A percentile compares a stretch with the other conserved stretches of the same genome.
These are phyloP conservation scores for Agrocybe praecox DNA, from an alignment of 768 basidiomycete genomes.

Conservation along the genomic window DNA sequence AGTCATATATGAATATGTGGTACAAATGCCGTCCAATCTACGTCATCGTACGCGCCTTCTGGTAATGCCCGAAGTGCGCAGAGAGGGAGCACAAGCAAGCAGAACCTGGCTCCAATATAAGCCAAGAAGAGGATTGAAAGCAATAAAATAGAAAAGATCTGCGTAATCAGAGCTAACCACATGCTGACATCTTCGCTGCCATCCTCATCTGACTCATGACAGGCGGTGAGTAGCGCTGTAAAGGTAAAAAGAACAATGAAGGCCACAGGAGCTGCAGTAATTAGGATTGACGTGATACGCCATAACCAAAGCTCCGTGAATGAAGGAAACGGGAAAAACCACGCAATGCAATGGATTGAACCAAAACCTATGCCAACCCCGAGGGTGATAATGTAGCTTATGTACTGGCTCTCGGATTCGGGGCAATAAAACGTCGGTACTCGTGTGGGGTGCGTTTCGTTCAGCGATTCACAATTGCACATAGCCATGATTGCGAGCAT, in stretches of 20 bases:
- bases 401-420: background rate
- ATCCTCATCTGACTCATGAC: too few relatives aligned
- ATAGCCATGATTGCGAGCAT: slow-evolving; percentile 3
- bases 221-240: too few relatives aligned
- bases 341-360: too few relatives aligned
- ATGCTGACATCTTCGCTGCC: too few relatives aligned
- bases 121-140: too few relatives aligned
- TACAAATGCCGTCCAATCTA: slow-evolving; percentile 7
- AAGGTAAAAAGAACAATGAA: too few relatives aligned
- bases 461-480: background rate
- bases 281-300: too few relatives aligned
- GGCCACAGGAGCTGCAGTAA: too few relatives aligned
- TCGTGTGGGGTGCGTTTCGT: slow-evolving; percentile 1
- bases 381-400: background rate
- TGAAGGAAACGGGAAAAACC: too few relatives aligned
- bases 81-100: slow-evolving; percentile 7
- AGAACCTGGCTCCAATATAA: slow-evolving; percentile 6
- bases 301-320: too few relatives aligned
- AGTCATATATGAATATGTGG: slow-evolving; percentile 3
- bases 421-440: slow-evolving; percentile 9
- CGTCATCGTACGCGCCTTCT: background rate
- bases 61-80: slow-evolving; percentile 5
- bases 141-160: too few relatives aligned
- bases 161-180: too few relatives aligned
- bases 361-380: slow-evolving; percentile 15